A percentile compares a stretch with the other conserved stretches of the same genome.
Conservation (phyloP, 2,329 filamentous ascomycete genomes). For the Zasmidium cellare region DNA sequence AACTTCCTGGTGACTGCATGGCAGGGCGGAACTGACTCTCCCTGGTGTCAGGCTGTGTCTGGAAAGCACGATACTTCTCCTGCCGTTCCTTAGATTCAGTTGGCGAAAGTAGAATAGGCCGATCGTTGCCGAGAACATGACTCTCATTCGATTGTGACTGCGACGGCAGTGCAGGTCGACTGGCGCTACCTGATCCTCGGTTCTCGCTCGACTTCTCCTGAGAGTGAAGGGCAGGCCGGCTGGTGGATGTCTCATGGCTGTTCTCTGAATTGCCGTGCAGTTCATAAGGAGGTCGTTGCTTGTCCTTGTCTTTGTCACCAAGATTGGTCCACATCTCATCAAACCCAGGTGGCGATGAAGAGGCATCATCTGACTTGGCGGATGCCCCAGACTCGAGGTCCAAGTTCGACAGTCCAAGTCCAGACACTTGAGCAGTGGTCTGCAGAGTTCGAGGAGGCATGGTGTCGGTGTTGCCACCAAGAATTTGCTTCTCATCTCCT, state of each 20-base stretch:
- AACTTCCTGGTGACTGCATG: background rate
- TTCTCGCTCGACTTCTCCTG: background rate
- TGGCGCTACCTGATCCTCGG: background rate
- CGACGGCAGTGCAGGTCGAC: background rate
- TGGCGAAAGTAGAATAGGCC: background rate
- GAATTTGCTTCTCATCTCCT: background rate
- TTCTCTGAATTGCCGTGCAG: background rate
- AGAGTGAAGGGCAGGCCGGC: background rate
- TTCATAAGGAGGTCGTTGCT: background rate
- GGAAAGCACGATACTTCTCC: background rate
- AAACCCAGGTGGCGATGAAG: background rate
- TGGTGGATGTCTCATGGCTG: background rate
- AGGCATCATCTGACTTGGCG: background rate
- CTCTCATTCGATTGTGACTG: background rate
- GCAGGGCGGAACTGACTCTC: background rate
- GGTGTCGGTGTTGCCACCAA: background rate
- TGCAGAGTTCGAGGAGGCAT: background rate
- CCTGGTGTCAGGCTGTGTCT: background rate
- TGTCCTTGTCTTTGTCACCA: background rate
- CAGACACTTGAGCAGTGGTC: background rate
- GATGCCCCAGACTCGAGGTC: slow-evolving; percentile 1
- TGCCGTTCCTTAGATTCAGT: background rate
- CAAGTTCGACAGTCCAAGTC: background rate
- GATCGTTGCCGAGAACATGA: background rate
- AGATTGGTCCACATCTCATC: background rate